Base-by-base conservation (phyloP, 2,329 filamentous ascomycete species). In the Cadophora luteo-olivacea region DNA sequence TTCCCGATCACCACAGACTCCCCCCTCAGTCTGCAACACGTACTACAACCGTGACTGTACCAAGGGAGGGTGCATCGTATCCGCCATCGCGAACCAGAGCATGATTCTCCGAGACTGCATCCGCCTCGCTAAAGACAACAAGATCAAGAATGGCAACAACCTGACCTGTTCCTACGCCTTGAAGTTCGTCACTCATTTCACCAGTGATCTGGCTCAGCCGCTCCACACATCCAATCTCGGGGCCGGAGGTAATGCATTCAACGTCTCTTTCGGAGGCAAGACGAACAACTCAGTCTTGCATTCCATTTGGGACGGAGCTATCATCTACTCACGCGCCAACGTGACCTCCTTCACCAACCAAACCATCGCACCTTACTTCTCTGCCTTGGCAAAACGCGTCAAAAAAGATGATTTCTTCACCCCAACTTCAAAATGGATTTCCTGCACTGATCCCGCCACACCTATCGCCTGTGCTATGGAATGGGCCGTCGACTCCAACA, bases 301-400 rank as follows among this genome's bases (percentile, higher is more conserved):
- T 19, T 57, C 54, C 14, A 57, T 57, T 16, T 57, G 54, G 54
- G 54, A 57, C 54, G 54, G 54, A n/a, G 54, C 54, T 14, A 57
- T 57, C 29, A 57, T 57, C 54, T 57, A 57, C 54, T 57, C 54
- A 16, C 54, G 54, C 16, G 54, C 54, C 54, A 57, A 57, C 16
- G 54, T 57, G 29, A 33, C 54, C 9, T 57, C 54, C 29, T 57
- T 57, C 32, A 57, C 29, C 16, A 57, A 57, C 54, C 54, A 57
- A 22, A 57, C 54, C 29, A 33, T 57, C 29, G 54, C 54, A 4
- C 54, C 54, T 11, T 57, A 57, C 54, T 57, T 57, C 29, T 33
- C 54, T 5, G 29, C 54, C 19, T 29, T 57, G 2, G 29, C 32
- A 14, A 33, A 33, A 2, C 29, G 54, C 4, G n/a, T 57, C 32